These are phyloP conservation scores for Colletotrichum sp. DNA, from an alignment of 2,329 filamentous ascomycete genomes.

Conservation along the genomic window DNA sequence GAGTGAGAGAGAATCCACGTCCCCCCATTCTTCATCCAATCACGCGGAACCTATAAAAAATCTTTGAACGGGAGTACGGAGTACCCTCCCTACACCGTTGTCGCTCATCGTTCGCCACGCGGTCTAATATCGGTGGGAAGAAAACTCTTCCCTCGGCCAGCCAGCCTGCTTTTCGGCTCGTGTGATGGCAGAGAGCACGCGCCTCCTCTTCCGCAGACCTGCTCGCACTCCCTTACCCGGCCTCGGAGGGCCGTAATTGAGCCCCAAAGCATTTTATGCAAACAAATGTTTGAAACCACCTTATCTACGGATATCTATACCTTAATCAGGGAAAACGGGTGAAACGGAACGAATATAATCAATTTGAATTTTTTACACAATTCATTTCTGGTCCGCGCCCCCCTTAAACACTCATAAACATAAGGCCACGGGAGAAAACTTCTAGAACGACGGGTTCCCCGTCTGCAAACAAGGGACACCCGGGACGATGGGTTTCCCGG, in stretches of 20 bases:
- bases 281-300: background rate
- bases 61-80: background rate
- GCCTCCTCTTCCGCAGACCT: background rate
- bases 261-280: background rate
- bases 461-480: background rate
- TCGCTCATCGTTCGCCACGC: background rate
- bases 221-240: background rate
- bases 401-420: background rate
- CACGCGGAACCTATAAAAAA: background rate
- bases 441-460: background rate
- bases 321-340: background rate
- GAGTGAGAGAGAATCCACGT: background rate
- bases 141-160: background rate
- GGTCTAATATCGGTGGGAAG: background rate
- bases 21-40: background rate
- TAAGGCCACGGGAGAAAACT: background rate
- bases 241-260: background rate
- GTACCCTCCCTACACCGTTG: background rate
- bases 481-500: background rate
- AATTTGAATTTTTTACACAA: background rate
- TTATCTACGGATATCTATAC: background rate
- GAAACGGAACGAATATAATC: background rate
- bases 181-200: background rate
- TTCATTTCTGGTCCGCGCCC: background rate
- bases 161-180: background rate